These are phyloP conservation scores for Torulaspora maleeae DNA, from an alignment of 805 yeast genomes.

Conservation along the genomic window DNA sequence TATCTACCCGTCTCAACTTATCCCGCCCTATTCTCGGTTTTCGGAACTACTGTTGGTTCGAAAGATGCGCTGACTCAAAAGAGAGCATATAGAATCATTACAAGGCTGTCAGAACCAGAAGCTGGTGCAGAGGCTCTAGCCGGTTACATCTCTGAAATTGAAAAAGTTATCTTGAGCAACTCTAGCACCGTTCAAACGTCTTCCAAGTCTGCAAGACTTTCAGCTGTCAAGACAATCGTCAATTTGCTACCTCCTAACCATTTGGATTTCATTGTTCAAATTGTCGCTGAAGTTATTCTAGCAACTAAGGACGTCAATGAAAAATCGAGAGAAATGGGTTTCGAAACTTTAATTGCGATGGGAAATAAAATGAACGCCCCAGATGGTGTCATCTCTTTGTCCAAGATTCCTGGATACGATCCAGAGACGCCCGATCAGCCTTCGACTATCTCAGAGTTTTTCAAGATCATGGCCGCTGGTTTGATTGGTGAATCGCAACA, in stretches of 20 bases:
- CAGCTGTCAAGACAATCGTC: constrained; percentile 58
- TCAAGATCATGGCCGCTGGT: constrained; percentile 94
- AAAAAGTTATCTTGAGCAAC: constrained; percentile 54
- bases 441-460: constrained; percentile 74
- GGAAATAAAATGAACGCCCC: constrained; percentile 67
- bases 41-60: constrained; percentile 58
- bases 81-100: constrained; percentile 76
- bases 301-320: constrained; percentile 92
- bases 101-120: constrained; percentile 66
- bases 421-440: constrained; percentile 52
- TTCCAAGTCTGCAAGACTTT: constrained; percentile 75
- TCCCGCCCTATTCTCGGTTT: constrained; percentile 71
- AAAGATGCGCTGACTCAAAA: constrained; percentile 73
- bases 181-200: constrained; percentile 57
- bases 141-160: constrained; percentile 53
- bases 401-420: constrained; percentile 63
- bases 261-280: constrained; percentile 71
- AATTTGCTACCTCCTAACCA: constrained; percentile 59
- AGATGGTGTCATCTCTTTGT: constrained; percentile 63
- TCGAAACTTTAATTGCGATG: constrained; percentile 69
- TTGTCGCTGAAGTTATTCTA: constrained; percentile 82
- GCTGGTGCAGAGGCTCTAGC: constrained; percentile 53
- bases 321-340: constrained; percentile 79
- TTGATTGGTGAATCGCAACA: constrained; percentile 89
- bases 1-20: constrained; percentile 70